Evolutionary conservation across 257 asterid species (phyloP).

Genomic region (Fraxinus quadrangulata): DNA sequence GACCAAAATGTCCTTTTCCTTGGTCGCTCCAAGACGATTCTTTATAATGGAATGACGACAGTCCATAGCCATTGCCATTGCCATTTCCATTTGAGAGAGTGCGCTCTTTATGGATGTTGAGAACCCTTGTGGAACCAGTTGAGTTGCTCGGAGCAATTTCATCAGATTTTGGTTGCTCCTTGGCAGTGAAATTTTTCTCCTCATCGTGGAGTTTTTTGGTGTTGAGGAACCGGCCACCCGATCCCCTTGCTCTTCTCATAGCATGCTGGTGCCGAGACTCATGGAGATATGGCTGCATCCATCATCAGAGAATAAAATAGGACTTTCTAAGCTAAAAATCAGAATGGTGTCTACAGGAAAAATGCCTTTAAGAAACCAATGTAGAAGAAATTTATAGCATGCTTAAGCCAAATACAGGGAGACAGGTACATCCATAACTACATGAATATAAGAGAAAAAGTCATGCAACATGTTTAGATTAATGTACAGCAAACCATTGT

Average conservation of each 20-base stretch:
- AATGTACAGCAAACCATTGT: too few relatives aligned
- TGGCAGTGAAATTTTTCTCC: constrained; percentile 27
- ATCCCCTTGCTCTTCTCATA: constrained; percentile 72
- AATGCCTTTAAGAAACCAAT: too few relatives aligned
- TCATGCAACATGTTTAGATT: too few relatives aligned
- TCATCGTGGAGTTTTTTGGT: constrained; percentile 33
- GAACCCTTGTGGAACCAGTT: constrained; percentile 41
- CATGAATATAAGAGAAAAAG: too few relatives aligned
- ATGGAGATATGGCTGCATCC: constrained; percentile 73
- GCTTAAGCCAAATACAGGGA: too few relatives aligned
- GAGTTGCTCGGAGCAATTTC: constrained; percentile 40
- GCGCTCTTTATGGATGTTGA: constrained; percentile 33
- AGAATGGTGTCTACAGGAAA: too few relatives aligned
- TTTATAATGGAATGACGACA: constrained; percentile 27
- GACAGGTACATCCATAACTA: too few relatives aligned
- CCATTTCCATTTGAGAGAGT: constrained; percentile 35
- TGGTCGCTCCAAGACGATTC: constrained; percentile 32
- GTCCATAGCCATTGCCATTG: constrained; percentile 27
- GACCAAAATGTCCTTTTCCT: constrained; percentile 32
- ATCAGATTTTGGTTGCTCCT: constrained; percentile 35
- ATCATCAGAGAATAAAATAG: constrained; percentile 5
- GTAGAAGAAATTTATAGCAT: too few relatives aligned
- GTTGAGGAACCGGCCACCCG: constrained; percentile 84
- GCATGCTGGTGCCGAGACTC: constrained; percentile 83
- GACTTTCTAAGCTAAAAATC: not conserved